Conservation (phyloP, 2,329 filamentous ascomycete species). For the Colletotrichum sp. region DNA sequence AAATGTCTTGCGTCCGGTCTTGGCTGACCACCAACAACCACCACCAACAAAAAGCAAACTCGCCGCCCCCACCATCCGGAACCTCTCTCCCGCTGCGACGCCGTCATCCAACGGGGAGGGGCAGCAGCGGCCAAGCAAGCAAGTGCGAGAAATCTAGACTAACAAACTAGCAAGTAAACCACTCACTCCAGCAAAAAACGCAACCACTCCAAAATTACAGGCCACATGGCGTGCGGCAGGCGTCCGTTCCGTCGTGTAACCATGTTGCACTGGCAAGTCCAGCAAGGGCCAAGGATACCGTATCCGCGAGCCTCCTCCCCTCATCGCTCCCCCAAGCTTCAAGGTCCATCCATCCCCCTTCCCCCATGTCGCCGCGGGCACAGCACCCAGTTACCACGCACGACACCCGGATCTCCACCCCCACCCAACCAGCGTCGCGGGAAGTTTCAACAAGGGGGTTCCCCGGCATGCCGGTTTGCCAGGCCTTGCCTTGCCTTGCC, state of each 20-base stretch:
- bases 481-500: background rate
- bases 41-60: background rate
- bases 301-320: background rate
- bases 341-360: background rate
- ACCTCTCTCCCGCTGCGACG: background rate
- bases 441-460: slow-evolving; percentile 7
- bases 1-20: background rate
- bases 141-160: background rate
- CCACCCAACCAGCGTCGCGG: slow-evolving; percentile 3
- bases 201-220: background rate
- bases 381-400: background rate
- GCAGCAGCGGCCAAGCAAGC: background rate
- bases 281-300: background rate
- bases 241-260: background rate
- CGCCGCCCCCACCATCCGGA: background rate
- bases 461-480: background rate
- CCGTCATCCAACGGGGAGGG: background rate
- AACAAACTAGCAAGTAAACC: background rate
- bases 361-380: background rate
- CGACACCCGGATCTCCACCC: slow-evolving; percentile 1
- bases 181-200: background rate
- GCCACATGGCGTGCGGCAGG: background rate
- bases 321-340: background rate
- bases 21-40: background rate
- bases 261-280: background rate